Evolutionary conservation across 2,329 filamentous ascomycete genomes (phyloP).

Genomic region (Davidsoniella neocaledoniae): DNA sequence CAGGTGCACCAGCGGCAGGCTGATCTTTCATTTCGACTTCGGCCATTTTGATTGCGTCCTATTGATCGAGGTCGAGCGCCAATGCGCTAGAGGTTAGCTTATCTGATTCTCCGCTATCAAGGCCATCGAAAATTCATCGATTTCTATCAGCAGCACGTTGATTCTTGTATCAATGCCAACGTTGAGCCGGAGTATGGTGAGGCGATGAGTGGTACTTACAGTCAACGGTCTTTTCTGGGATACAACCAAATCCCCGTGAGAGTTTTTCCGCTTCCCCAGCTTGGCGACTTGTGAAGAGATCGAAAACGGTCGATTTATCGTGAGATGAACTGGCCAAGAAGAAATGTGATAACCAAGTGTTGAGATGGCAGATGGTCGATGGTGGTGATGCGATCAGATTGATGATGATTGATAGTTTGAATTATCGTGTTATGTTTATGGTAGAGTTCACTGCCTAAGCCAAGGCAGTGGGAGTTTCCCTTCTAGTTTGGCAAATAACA

Average conservation of each 20-base stretch:
- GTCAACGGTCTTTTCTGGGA: conserved; percentile 44
- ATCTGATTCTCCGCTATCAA: not conserved
- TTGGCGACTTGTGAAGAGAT: conserved; percentile 23
- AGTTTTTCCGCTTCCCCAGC: conserved; percentile 53
- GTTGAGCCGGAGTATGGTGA: not conserved
- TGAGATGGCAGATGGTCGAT: too few relatives aligned
- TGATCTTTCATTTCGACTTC: conserved; percentile 35
- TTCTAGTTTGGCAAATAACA: too few relatives aligned
- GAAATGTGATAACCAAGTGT: too few relatives aligned
- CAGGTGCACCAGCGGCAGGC: conserved; percentile 34
- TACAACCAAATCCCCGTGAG: conserved; percentile 39
- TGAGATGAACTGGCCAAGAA: not conserved
- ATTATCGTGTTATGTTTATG: too few relatives aligned
- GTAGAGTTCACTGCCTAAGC: too few relatives aligned
- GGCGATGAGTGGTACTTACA: conserved; percentile 26
- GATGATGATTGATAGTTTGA: too few relatives aligned
- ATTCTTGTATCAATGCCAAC: not conserved
- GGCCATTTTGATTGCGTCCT: conserved; percentile 34
- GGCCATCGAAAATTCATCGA: not conserved
- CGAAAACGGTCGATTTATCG: not conserved
- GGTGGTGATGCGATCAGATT: too few relatives aligned
- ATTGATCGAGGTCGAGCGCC: not conserved
- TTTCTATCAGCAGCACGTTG: not conserved
- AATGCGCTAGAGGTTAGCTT: conserved; percentile 13
- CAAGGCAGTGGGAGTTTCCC: too few relatives aligned